Conservation (phyloP, 306 rosid genomes). For the Begonia fuchsioides region DNA sequence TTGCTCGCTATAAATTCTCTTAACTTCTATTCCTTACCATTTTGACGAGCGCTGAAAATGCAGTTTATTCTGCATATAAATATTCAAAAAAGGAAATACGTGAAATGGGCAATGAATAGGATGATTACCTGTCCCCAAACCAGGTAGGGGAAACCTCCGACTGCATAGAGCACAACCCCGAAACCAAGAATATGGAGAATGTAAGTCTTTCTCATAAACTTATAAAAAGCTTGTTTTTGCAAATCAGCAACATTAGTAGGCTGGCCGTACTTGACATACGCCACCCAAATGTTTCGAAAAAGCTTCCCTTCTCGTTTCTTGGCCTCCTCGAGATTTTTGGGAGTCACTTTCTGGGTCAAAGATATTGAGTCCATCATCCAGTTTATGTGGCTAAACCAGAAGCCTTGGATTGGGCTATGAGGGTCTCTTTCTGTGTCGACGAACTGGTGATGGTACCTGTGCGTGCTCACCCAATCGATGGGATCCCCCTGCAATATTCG, state of each 20-base stretch:
- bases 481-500: constrained; percentile 40
- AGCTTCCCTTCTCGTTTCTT: background rate
- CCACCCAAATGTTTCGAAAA: background rate
- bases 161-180: constrained; percentile 34
- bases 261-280: constrained; percentile 34
- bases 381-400: constrained; percentile 55
- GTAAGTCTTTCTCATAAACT: constrained; percentile 31
- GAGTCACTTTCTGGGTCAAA: constrained; percentile 20
- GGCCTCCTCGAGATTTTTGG: background rate
- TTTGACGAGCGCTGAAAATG: too few relatives aligned
- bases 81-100: background rate
- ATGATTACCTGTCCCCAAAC: constrained; percentile 54
- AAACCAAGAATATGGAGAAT: constrained; percentile 39
- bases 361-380: constrained; percentile 44
- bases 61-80: background rate
- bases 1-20: too few relatives aligned
- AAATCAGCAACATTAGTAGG: constrained; percentile 40
- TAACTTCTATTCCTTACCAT: too few relatives aligned
- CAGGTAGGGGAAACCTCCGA: constrained; percentile 47
- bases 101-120: background rate
- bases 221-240: constrained; percentile 40
- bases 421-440: constrained; percentile 56
- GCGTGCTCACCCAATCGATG: constrained; percentile 55
- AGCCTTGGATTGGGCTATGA: constrained; percentile 51
- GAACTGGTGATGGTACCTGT: constrained; percentile 52